A percentile compares a stretch with the other conserved stretches of the same genome.
Conservation (phyloP, 345 rosid genomes). For the Balakata baccata region DNA sequence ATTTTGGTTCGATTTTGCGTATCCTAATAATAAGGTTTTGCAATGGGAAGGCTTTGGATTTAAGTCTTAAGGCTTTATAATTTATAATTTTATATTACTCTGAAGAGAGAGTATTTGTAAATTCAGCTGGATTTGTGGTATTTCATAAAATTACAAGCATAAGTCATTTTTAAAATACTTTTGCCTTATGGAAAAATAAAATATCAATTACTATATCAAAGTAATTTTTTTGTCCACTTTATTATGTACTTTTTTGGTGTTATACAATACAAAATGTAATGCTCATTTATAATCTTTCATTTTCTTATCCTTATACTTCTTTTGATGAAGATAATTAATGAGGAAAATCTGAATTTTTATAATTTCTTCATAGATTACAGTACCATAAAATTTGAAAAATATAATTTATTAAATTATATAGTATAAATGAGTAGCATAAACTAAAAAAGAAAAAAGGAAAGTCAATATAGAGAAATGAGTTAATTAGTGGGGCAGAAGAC, state of each 20-base stretch:
- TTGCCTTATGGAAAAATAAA: neutral
- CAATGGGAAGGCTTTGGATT: neutral
- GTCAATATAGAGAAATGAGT: neutral
- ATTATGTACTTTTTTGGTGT: neutral
- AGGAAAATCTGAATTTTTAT: no score
- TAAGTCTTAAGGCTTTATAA: neutral
- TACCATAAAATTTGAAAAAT: no score
- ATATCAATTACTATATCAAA: neutral
- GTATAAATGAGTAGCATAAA: no score
- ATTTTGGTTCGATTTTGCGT: no score
- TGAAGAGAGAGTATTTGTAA: neutral
- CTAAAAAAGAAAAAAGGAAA: neutral
- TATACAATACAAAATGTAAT: neutral
- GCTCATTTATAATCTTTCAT: neutral
- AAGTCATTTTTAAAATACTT: neutral
- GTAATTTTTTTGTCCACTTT: no score
- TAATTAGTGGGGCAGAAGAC: neutral
- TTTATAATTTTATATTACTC: neutral
- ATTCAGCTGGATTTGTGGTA: neutral
- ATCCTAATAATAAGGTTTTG: no score
- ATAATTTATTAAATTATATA: no score
- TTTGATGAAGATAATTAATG: no score
- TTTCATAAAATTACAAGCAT: neutral
- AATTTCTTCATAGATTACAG: no score
- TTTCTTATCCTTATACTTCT: no score